phyloP scores from a whole-genome alignment of 2,329 filamentous ascomycete genomes.

The Mollisiaceae sp. region DNA sequence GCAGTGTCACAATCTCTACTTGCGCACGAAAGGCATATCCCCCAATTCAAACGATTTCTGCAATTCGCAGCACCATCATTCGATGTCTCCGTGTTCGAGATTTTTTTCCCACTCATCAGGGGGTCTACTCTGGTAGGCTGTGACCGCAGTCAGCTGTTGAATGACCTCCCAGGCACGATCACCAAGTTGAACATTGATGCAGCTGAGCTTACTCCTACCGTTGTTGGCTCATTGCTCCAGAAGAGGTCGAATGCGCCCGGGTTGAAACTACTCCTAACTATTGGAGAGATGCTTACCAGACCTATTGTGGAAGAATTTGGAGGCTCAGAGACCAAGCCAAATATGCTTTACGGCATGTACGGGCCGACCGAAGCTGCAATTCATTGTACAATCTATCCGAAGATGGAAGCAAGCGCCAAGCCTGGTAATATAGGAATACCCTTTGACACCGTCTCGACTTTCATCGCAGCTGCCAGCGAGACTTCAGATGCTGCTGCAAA shows the following conservation, averaged over 20 bases:
- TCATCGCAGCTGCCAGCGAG: conserved; percentile 37
- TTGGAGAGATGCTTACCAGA: conserved; percentile 89
- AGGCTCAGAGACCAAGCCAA: conserved; percentile 45
- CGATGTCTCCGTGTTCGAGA: conserved; percentile 93
- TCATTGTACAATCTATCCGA: conserved; percentile 79
- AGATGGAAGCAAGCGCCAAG: conserved; percentile 60
- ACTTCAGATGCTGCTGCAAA: conserved; percentile 28
- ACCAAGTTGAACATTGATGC: conserved; percentile 73
- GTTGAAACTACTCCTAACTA: conserved; percentile 77
- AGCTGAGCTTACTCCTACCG: conserved; percentile 87
- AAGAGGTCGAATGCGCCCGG: conserved; percentile 69
- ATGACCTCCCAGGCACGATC: conserved; percentile 74
- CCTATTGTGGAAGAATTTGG: conserved; percentile 83
- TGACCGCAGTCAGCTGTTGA: conserved; percentile 71
- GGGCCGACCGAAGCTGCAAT: conserved; percentile 92
- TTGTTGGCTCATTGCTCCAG: conserved; percentile 77
- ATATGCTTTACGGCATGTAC: conserved; percentile 91
- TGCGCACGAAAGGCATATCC: conserved; percentile 80
- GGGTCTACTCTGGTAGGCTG: conserved; percentile 76
- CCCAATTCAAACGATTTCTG: conserved; percentile 77
- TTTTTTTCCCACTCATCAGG: conserved; percentile 84
- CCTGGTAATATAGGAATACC: conserved; percentile 77
- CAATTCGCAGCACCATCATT: conserved; percentile 94
- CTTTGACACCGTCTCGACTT: conserved; percentile 69
- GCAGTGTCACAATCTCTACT: conserved; percentile 83